Base-by-base conservation (phyloP, 371 early-diverging fungal species). In the Mucor plumbeus region DNA sequence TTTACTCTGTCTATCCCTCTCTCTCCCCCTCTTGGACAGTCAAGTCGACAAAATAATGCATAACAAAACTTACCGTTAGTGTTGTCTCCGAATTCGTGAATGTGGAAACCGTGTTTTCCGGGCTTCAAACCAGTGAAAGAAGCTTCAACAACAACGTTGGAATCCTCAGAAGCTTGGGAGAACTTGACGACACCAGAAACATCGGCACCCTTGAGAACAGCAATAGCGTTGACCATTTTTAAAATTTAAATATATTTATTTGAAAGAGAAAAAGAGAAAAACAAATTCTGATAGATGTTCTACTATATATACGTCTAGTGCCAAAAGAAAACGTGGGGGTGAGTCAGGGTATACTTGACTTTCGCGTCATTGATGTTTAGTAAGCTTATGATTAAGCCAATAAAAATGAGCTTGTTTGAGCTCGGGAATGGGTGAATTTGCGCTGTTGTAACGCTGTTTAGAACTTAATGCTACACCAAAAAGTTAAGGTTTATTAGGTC, bases 21-120 rank as follows among this genome's bases (percentile, higher is more conserved):
- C n/a, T n/a, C n/a, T 0, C 11, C 44, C 44, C 44, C 9, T n/a
- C 44, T 44, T n/a, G 44, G 14, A 44, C 44, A 17, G 44, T 14
- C 17, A 44, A 14, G 44, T 44, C 44, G 17, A 44, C n/a, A 40
- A 40, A 40, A 40, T 1, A 40, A 8, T 44, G 1, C 2, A 59
- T 26, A 39, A 10, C 43, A 7, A 9, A n/a, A 36, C 43, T 72
- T 76, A 81, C 84, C 94, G 77, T 91, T 91, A 80, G 92, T 92
- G 84, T 91, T 91, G 79, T 93, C 94, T 70, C 92, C 92, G 65
- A 87, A 90, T 74, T 84, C 86, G 79, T 96, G 96, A 65, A 96
- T 82, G 80, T 96, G 96, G 94, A 96, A 95, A 61, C 96, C 96
- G 85, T 95, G 95, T 70, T 88, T 83, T 69, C 95, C 95, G 34